Evolutionary conservation across 2,329 filamentous ascomycete species (phyloP).

Genomic region (Colletotrichum cuscutae): DNA sequence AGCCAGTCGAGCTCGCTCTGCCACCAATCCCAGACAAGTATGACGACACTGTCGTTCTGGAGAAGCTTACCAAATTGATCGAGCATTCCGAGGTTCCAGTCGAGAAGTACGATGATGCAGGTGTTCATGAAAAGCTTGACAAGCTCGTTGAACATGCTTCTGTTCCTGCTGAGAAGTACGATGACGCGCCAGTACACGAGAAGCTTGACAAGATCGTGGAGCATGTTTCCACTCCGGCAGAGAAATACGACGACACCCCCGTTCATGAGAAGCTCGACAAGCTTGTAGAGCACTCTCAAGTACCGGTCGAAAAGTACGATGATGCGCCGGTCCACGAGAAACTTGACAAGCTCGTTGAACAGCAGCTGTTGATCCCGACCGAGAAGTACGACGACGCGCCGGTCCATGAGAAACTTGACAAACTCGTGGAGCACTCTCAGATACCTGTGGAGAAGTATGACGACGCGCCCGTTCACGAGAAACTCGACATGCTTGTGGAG

Average conservation of each 20-base stretch:
- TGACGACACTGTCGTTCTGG: slow-evolving; percentile 55
- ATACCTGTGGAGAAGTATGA: slow-evolving; percentile 38
- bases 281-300: slow-evolving; percentile 15
- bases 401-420: slow-evolving; percentile 69
- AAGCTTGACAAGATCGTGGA: slow-evolving; percentile 61
- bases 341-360: slow-evolving; percentile 62
- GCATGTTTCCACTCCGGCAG: slow-evolving; percentile 56
- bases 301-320: slow-evolving; percentile 36
- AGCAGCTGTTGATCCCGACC: slow-evolving; percentile 49
- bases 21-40: slow-evolving; percentile 63
- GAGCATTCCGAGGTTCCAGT: slow-evolving; percentile 8
- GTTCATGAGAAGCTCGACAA: slow-evolving; percentile 24
- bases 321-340: slow-evolving; percentile 41
- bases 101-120: slow-evolving; percentile 15
- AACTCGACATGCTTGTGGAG: slow-evolving; percentile 64
- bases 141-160: slow-evolving; percentile 22
- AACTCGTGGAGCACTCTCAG: slow-evolving; percentile 48
- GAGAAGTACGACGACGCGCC: slow-evolving; percentile 46
- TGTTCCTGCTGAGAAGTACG: slow-evolving; percentile 32
- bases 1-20: slow-evolving; percentile 50
- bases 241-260: slow-evolving; percentile 26
- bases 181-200: slow-evolving; percentile 40
- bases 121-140: slow-evolving; percentile 26
- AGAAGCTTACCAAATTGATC: slow-evolving; percentile 50
- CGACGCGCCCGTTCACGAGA: slow-evolving; percentile 52